A percentile compares a stretch with the other conserved stretches of the same genome.
Conservation (phyloP, 148 eudicot genomes). For the Heliamphora exappendiculata region DNA sequence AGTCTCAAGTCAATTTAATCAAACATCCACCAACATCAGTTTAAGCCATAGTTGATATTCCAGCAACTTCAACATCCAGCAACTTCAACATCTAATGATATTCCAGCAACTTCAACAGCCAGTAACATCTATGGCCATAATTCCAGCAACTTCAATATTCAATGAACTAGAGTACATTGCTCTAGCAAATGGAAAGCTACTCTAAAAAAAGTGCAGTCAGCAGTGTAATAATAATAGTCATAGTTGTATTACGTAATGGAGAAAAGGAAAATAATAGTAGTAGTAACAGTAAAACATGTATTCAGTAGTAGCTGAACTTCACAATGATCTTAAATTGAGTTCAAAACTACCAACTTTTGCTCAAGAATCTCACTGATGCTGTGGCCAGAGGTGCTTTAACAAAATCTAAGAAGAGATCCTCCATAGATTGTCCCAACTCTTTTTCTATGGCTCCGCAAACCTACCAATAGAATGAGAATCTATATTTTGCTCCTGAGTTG, state of each 20-base stretch:
- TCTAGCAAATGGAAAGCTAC: neutral
- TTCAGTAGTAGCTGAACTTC: neutral
- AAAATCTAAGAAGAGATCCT: conserved; percentile 62
- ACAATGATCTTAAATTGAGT: neutral
- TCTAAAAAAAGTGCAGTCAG: neutral
- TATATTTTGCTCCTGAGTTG: no score
- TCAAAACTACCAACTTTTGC: no score
- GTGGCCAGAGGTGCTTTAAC: conserved; percentile 72
- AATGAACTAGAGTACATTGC: no score
- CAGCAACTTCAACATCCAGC: no score
- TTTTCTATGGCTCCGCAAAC: conserved; percentile 59
- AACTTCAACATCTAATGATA: no score
- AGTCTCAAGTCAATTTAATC: no score
- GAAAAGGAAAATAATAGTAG: neutral
- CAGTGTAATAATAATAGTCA: neutral
- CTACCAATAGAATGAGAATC: no score
- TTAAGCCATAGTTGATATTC: no score
- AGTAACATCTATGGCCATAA: no score
- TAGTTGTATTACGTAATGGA: neutral
- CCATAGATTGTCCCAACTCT: conserved; percentile 71
- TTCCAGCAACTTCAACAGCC: no score
- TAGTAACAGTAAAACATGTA: neutral
- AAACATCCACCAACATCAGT: no score
- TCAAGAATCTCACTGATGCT: conserved; percentile 79
- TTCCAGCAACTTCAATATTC: no score